phyloP scores from a whole-genome alignment of 116 monocot genomes.

The Dioscorea cayenensis region DNA sequence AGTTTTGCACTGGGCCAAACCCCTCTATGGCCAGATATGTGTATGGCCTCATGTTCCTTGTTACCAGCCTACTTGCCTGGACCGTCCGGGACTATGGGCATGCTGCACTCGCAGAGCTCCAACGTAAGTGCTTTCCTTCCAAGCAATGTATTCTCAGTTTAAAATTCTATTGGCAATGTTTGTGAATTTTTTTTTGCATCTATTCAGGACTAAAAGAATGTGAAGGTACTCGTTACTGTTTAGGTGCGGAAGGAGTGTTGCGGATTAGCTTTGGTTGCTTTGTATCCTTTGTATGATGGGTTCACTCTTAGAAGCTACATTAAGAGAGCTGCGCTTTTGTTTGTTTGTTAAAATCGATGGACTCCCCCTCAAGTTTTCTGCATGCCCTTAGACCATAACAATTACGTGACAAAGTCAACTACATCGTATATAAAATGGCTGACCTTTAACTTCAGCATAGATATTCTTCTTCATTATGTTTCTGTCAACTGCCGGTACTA shows the following conservation, averaged over 20 bases:
- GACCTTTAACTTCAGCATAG: slow-evolving; percentile 30
- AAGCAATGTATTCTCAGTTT: not conserved
- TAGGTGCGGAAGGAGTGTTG: slow-evolving; percentile 85
- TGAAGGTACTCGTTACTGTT: slow-evolving; percentile 60
- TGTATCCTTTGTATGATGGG: slow-evolving; percentile 55
- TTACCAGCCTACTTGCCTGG: slow-evolving; percentile 82
- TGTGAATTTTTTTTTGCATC: not conserved
- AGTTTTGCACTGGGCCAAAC: slow-evolving; percentile 52
- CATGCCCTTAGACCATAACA: too few relatives aligned
- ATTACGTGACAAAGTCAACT: too few relatives aligned
- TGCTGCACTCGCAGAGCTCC: slow-evolving; percentile 55
- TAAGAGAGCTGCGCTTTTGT: not conserved
- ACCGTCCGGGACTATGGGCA: slow-evolving; percentile 72
- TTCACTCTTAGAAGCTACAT: not conserved
- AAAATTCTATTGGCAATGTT: not conserved
- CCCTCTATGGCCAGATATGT: slow-evolving; percentile 64
- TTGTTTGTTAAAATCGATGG: too few relatives aligned
- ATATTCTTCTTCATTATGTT: slow-evolving; percentile 86
- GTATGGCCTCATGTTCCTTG: slow-evolving; percentile 72
- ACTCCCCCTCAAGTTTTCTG: too few relatives aligned
- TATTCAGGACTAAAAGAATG: slow-evolving; percentile 69
- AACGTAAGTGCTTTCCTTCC: slow-evolving; percentile 25
- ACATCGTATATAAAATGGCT: not conserved
- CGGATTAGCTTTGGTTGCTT: slow-evolving; percentile 84
- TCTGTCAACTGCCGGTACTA: slow-evolving; percentile 56